These are phyloP conservation scores for Cytospora piceicola DNA, from an alignment of 2,329 filamentous ascomycete species.

Conservation along the genomic window DNA sequence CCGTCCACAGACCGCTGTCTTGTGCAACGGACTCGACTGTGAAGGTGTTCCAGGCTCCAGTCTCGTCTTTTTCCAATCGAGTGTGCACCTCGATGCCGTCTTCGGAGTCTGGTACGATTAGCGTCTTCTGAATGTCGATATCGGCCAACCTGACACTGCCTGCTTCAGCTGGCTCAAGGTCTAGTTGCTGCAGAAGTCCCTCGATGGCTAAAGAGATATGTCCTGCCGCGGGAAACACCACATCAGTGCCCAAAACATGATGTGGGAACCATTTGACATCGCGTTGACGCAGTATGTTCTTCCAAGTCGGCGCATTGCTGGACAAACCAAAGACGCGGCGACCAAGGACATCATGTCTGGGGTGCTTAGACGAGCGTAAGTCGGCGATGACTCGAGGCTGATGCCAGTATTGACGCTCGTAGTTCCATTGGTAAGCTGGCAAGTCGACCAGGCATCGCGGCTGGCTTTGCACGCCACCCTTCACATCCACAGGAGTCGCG, in stretches of 20 bases:
- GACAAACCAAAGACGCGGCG: constrained; percentile 21
- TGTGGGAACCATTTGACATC: constrained; percentile 40
- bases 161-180: background rate
- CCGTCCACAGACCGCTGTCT: constrained; percentile 37
- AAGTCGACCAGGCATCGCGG: constrained; percentile 36
- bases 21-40: constrained; percentile 8
- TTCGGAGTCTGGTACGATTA: background rate
- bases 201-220: constrained; percentile 32
- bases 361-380: constrained; percentile 34
- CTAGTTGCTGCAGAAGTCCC: constrained; percentile 9
- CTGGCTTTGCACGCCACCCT: background rate
- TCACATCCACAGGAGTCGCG: no score
- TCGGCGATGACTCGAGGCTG: constrained; percentile 40
- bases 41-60: background rate
- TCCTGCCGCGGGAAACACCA: constrained; percentile 33
- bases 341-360: constrained; percentile 35
- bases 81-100: background rate
- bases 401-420: constrained; percentile 31
- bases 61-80: background rate
- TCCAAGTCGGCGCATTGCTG: constrained; percentile 24
- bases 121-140: background rate
- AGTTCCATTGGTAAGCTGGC: constrained; percentile 28
- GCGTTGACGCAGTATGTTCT: constrained; percentile 25
- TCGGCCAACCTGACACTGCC: background rate
- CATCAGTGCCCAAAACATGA: constrained; percentile 37